phyloP scores from a whole-genome alignment of 2,329 filamentous ascomycete genomes.

The Claviceps paspali region DNA sequence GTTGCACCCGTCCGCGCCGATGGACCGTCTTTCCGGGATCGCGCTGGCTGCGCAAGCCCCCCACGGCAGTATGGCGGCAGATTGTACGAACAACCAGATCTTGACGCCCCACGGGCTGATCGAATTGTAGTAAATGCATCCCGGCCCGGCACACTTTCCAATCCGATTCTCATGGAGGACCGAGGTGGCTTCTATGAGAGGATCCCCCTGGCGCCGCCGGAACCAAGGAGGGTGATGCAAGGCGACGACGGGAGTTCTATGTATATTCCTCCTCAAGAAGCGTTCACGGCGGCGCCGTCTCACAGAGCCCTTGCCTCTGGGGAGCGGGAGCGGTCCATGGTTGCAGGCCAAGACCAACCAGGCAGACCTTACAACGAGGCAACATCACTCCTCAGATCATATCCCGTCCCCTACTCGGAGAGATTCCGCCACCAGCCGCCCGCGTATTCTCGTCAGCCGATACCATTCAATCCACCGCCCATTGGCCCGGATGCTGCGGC shows the following conservation, averaged over 20 bases:
- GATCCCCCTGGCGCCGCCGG: slow-evolving; percentile 7
- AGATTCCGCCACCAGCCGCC: not conserved
- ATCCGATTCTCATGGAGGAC: slow-evolving; percentile 24
- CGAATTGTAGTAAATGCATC: slow-evolving; percentile 17
- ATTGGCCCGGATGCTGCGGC: not conserved
- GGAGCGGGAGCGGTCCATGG: slow-evolving; percentile 11
- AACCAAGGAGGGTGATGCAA: not conserved
- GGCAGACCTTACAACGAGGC: slow-evolving; percentile 9
- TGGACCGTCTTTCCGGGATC: not conserved
- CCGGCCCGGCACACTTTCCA: slow-evolving; percentile 16
- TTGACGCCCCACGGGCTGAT: slow-evolving; percentile 10
- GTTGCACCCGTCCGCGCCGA: not conserved
- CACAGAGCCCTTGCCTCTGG: slow-evolving; percentile 10
- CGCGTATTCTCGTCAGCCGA: not conserved
- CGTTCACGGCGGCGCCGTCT: slow-evolving; percentile 6
- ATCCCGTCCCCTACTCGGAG: slow-evolving; percentile 1
- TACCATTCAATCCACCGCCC: not conserved
- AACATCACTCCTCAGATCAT: slow-evolving; percentile 8
- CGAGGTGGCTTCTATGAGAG: slow-evolving; percentile 23
- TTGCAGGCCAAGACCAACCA: slow-evolving; percentile 9
- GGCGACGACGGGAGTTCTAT: not conserved
- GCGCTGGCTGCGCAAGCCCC: not conserved
- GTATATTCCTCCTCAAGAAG: slow-evolving; percentile 3
- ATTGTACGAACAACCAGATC: slow-evolving; percentile 8
- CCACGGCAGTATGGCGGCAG: slow-evolving; percentile 5